Conservation (phyloP, 352 stramenopile species). For the Phytophthora meadii region DNA sequence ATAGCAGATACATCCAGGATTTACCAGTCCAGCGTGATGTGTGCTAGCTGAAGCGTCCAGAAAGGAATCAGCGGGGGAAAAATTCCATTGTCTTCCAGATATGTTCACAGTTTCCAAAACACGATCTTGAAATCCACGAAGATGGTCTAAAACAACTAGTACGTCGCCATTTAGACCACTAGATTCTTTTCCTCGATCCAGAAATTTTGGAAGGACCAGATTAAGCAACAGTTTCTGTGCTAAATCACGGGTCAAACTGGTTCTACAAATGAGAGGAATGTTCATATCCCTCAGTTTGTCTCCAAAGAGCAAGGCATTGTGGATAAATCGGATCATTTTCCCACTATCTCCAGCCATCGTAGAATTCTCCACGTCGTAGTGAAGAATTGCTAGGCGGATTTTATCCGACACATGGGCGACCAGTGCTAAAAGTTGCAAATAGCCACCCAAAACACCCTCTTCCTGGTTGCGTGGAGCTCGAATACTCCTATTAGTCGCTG, state of each 20-base stretch:
- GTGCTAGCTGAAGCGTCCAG: conserved; percentile 31
- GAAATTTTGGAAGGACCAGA: conserved; percentile 18
- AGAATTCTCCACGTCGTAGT: not conserved
- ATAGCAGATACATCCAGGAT: conserved; percentile 99
- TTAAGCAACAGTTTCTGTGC: conserved; percentile 28
- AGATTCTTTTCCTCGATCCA: not conserved
- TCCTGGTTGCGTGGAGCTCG: conserved; percentile 9
- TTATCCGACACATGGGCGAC: conserved; percentile 25
- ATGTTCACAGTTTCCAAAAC: conserved; percentile 37
- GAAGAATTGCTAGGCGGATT: conserved; percentile 17
- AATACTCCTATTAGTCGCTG: not conserved
- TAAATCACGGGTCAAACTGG: conserved; percentile 13
- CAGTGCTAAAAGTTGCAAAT: conserved; percentile 26
- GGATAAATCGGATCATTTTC: conserved; percentile 27
- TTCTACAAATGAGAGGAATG: conserved; percentile 22
- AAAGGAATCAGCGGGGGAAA: conserved; percentile 53
- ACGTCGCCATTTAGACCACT: conserved; percentile 16
- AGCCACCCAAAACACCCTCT: conserved; percentile 21
- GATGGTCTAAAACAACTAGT: conserved; percentile 17
- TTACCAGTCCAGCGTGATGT: conserved; percentile 91
- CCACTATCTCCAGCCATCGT: not conserved
- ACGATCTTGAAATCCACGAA: conserved; percentile 34
- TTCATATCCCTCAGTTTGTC: not conserved
- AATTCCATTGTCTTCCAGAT: conserved; percentile 69
- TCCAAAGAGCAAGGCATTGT: conserved; percentile 33